phyloP scores from a whole-genome alignment of 352 stramenopile genomes.

The Globisporangium parvum region DNA sequence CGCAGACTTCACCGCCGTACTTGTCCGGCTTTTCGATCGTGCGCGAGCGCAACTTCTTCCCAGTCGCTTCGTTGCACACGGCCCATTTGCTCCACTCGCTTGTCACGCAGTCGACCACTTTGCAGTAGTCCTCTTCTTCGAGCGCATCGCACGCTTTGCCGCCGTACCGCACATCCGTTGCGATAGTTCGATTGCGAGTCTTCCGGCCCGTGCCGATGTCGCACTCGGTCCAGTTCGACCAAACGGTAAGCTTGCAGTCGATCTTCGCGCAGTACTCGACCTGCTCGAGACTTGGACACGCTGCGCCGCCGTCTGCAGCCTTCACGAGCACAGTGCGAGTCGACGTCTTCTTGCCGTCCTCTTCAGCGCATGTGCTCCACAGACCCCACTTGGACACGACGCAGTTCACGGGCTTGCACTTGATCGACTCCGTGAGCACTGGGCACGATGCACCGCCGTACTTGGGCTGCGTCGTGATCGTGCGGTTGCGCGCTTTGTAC shows the following conservation, averaged over 20 bases:
- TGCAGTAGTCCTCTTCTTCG: constrained; percentile 30
- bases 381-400: constrained; percentile 43
- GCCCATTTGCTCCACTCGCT: constrained; percentile 33
- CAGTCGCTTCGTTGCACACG: constrained; percentile 31
- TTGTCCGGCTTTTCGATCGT: constrained; percentile 11
- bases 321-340: constrained; percentile 29
- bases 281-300: constrained; percentile 40
- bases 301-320: constrained; percentile 26
- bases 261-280: constrained; percentile 30
- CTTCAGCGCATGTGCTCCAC: constrained; percentile 26
- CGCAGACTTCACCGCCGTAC: constrained; percentile 20
- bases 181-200: constrained; percentile 16
- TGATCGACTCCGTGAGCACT: constrained; percentile 35
- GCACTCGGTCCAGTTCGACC: constrained; percentile 20
- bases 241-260: constrained; percentile 41
- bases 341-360: constrained; percentile 28
- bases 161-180: constrained; percentile 1
- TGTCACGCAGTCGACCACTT: constrained; percentile 25
- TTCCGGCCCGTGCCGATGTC: constrained; percentile 18
- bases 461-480: constrained; percentile 17
- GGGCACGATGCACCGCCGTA: constrained; percentile 36
- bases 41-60: constrained; percentile 37
- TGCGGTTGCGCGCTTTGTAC: constrained; percentile 36
- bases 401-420: constrained; percentile 50
- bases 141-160: constrained; percentile 10